Evolutionary conservation across 441 rosid species (phyloP).

Genomic region (Biscutella auriculata): DNA sequence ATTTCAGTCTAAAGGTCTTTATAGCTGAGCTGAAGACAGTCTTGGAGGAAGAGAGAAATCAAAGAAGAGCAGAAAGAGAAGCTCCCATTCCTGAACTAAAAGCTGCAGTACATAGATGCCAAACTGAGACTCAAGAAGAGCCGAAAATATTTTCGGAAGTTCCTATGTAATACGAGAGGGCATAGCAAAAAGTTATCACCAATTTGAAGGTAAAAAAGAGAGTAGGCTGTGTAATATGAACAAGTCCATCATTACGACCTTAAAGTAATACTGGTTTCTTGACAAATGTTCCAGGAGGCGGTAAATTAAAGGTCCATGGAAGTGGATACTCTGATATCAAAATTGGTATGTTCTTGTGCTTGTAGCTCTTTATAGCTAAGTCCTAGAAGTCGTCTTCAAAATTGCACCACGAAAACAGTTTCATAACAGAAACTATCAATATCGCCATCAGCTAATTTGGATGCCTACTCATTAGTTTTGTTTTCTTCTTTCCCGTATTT

Average conservation of each 20-base stretch:
- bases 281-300: slow-evolving; percentile 43
- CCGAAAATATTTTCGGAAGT: slow-evolving; percentile 45
- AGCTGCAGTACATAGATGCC: slow-evolving; percentile 72
- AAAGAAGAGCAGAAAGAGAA: slow-evolving; percentile 75
- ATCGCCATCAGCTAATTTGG: no score
- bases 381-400: neutral
- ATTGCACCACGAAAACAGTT: no score
- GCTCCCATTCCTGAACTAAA: slow-evolving; percentile 59
- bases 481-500: no score
- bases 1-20: slow-evolving; percentile 68
- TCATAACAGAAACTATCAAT: no score
- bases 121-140: slow-evolving; percentile 67
- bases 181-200: slow-evolving; percentile 65
- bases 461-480: no score
- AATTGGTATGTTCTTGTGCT: slow-evolving; percentile 46
- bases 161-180: slow-evolving; percentile 54
- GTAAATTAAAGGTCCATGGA: slow-evolving; percentile 67
- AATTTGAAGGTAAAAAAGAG: slow-evolving; percentile 63
- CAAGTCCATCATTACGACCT: slow-evolving; percentile 7
- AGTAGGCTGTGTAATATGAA: slow-evolving; percentile 11
- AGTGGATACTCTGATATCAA: slow-evolving; percentile 66
- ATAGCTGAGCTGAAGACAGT: slow-evolving; percentile 56
- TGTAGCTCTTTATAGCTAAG: neutral
- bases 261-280: slow-evolving; percentile 14
- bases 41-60: slow-evolving; percentile 75